Percentiles rank a stretch among this genome's conserved stretches.
phyloP scores from a whole-genome alignment of 495 filamentous ascomycete genomes.

The Entonaema liquescens region DNA sequence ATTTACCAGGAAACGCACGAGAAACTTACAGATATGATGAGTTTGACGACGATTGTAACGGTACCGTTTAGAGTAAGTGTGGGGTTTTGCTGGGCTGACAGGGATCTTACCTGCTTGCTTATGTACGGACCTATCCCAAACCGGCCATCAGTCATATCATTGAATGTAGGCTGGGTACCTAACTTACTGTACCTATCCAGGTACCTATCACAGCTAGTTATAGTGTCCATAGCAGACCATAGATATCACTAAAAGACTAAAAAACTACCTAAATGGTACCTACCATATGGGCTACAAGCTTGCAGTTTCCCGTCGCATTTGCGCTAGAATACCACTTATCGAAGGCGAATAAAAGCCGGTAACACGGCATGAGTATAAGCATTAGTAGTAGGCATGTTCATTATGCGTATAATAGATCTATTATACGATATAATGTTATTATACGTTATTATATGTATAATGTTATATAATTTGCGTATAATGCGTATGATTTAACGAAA shows the following conservation, averaged over 20 bases:
- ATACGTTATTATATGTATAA: too few species aligned
- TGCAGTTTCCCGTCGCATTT: not conserved
- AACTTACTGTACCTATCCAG: not conserved
- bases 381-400: too few species aligned
- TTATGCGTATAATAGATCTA: too few species aligned
- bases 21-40: not conserved
- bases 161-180: slow-evolving; percentile 1
- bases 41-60: slow-evolving; percentile 17
- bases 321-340: slow-evolving; percentile 1
- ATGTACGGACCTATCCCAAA: slow-evolving; percentile 16
- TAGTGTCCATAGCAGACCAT: not conserved
- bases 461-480: too few species aligned
- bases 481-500: too few species aligned
- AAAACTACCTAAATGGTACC: slow-evolving; percentile 11
- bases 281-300: not conserved
- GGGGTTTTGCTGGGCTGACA: slow-evolving; percentile 20
- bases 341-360: slow-evolving; percentile 10
- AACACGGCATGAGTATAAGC: slow-evolving; percentile 14
- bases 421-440: too few species aligned
- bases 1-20: not conserved
- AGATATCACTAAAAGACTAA: slow-evolving; percentile 6
- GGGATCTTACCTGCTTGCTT: slow-evolving; percentile 18
- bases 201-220: slow-evolving; percentile 1
- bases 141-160: slow-evolving; percentile 8
- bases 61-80: slow-evolving; percentile 10